Evolutionary conservation across 2,329 filamentous ascomycete genomes (phyloP).

Genomic region (Diaporthe citrichinensis): DNA sequence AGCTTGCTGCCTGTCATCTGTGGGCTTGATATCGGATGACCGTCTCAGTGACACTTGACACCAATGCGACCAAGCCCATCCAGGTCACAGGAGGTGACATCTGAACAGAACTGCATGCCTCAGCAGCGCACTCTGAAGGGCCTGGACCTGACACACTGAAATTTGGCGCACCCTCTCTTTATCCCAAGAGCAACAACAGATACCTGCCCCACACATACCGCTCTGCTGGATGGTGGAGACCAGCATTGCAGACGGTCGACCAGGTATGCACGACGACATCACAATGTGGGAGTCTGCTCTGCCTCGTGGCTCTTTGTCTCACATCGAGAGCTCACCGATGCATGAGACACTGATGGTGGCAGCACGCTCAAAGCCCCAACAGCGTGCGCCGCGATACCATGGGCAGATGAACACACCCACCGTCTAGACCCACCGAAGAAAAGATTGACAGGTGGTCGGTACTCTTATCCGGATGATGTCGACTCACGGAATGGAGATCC

Average conservation of each 20-base stretch:
- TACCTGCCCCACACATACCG: neutral
- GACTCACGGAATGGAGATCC: constrained; percentile 13
- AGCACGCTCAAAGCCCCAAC: neutral
- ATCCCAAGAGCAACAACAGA: neutral
- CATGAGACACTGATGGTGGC: constrained; percentile 5
- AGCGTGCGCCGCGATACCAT: constrained; percentile 22
- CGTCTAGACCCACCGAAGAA: constrained; percentile 7
- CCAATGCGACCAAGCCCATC: constrained; percentile 7
- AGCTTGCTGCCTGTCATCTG: constrained; percentile 6
- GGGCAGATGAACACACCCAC: constrained; percentile 32
- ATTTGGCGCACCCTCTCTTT: neutral
- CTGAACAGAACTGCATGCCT: neutral
- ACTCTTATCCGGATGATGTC: constrained; percentile 7
- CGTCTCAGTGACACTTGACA: neutral
- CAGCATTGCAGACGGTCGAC: neutral
- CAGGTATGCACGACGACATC: constrained; percentile 30
- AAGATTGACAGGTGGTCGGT: constrained; percentile 29
- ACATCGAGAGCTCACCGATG: constrained; percentile 12
- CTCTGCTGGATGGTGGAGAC: neutral
- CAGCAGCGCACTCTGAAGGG: neutral
- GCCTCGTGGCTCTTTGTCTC: constrained; percentile 28
- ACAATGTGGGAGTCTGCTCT: constrained; percentile 7
- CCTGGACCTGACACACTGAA: neutral
- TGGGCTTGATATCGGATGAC: constrained; percentile 20
- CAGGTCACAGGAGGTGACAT: neutral